Evolutionary conservation across 2,329 filamentous ascomycete species (phyloP), one percentile per base, ranked within the genome.

Genomic region (Aspergillus sclerotialis): DNA sequence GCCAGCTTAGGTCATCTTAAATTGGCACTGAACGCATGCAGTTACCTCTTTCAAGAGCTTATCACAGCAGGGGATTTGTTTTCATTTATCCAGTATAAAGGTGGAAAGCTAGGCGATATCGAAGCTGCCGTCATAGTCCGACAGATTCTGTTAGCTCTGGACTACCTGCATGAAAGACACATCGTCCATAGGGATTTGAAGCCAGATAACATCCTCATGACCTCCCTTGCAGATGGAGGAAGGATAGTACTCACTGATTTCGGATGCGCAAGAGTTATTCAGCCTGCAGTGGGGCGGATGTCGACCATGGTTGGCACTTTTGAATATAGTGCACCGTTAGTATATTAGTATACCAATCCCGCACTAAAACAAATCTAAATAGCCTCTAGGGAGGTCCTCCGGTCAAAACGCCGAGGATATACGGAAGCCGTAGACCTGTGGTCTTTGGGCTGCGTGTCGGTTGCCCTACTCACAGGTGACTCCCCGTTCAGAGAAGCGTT

Each of bases 141-240:
- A 30, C 77, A 81, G 45, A 56, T 80, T 3, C 50, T 76, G 7
- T 67, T 74, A 35, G 77, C 72, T 2, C 51, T 80, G n/a, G 57
- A 74, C 11, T 78, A 78, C 45, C 56, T 80, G 1, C 77, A 80
- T 48, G 53, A 60, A 3, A 60, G 64, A 6, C 58, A 67, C 26
- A 72, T 80, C 28, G 74, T 74, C 4, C 77, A 81, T 50, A 65
- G 77, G 19, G 77, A 81, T 46, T 62, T 80, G 31, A 81, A 80
- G 46, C 76, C 75, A 0, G 76, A 80, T 33, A 80, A 80, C 44
- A 70, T 80, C 7, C 62, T 81, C 18, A 67, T 80, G 65, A 72
- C 72, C 1, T 74, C 71, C 2, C 61, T 70, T 33, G 58, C 63
- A 10, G 57, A 61, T 28, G 68, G 69, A 3, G 64, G 66, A 14